Conservation (phyloP, 352 stramenopile species). For the Globisporangium viniferum region DNA sequence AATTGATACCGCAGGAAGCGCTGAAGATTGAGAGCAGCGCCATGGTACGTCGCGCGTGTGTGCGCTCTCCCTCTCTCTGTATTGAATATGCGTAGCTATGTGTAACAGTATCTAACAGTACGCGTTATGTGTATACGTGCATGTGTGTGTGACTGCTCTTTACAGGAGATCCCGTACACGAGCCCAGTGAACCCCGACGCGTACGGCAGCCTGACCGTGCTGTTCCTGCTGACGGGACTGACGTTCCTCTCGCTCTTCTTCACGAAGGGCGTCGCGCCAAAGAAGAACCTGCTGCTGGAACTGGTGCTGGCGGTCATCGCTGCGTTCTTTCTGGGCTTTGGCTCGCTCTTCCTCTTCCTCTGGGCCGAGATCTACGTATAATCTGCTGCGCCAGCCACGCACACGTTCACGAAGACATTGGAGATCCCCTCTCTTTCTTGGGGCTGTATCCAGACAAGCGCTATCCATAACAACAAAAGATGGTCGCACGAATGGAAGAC, state of each 20-base stretch:
- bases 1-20: conserved; percentile 4
- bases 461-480: background rate
- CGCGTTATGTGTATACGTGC: background rate
- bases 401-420: background rate
- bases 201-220: conserved; percentile 64
- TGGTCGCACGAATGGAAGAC: background rate
- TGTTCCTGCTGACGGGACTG: conserved; percentile 64
- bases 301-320: conserved; percentile 62
- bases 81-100: background rate
- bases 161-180: conserved; percentile 77
- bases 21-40: background rate
- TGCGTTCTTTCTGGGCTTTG: conserved; percentile 72
- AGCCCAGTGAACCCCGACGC: conserved; percentile 69
- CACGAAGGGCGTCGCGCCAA: conserved; percentile 62
- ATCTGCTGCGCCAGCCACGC: conserved; percentile 8
- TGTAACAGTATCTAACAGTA: background rate
- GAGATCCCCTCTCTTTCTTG: too few species aligned
- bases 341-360: conserved; percentile 84
- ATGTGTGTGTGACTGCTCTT: background rate
- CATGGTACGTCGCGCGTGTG: background rate
- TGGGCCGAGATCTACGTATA: conserved; percentile 89
- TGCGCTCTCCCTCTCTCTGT: background rate
- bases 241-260: conserved; percentile 83
- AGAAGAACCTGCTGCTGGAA: conserved; percentile 80
- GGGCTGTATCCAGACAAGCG: background rate